A percentile compares a stretch with the other conserved stretches of the same genome.
Evolutionary conservation across 306 rosid species (phyloP).

Genomic region (Castanopsis chinensis): DNA sequence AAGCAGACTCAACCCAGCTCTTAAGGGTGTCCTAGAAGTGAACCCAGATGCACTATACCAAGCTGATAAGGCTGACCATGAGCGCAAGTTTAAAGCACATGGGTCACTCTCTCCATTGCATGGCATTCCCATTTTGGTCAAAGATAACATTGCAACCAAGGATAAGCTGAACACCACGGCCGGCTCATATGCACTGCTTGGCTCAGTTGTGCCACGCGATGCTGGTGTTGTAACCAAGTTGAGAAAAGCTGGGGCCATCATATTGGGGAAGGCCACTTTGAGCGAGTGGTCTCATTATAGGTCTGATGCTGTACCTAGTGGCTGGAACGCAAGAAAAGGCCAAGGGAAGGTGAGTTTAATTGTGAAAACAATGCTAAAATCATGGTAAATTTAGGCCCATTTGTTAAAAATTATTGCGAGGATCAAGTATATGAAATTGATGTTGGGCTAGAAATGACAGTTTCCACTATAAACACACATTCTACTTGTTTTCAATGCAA

Average conservation of each 20-base stretch:
- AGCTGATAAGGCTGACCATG: constrained; percentile 50
- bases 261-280: constrained; percentile 55
- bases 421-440: too few relatives aligned
- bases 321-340: constrained; percentile 53
- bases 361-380: too few relatives aligned
- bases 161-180: constrained; percentile 62
- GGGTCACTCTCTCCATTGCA: constrained; percentile 27
- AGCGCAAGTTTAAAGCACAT: constrained; percentile 21
- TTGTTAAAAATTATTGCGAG: too few relatives aligned
- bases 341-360: constrained; percentile 42
- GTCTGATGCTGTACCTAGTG: constrained; percentile 30
- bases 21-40: constrained; percentile 47
- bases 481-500: too few relatives aligned
- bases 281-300: constrained; percentile 46
- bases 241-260: constrained; percentile 52
- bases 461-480: too few relatives aligned
- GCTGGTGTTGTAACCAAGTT: constrained; percentile 45
- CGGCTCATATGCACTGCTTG: constrained; percentile 54
- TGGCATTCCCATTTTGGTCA: constrained; percentile 57
- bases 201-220: constrained; percentile 46
- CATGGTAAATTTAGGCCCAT: too few relatives aligned
- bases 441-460: too few relatives aligned
- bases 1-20: constrained; percentile 34
- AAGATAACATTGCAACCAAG: constrained; percentile 56
- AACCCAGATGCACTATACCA: constrained; percentile 46